Evolutionary conservation across 179 eudicot genomes (phyloP).

Genomic region (Silene vulgaris): DNA sequence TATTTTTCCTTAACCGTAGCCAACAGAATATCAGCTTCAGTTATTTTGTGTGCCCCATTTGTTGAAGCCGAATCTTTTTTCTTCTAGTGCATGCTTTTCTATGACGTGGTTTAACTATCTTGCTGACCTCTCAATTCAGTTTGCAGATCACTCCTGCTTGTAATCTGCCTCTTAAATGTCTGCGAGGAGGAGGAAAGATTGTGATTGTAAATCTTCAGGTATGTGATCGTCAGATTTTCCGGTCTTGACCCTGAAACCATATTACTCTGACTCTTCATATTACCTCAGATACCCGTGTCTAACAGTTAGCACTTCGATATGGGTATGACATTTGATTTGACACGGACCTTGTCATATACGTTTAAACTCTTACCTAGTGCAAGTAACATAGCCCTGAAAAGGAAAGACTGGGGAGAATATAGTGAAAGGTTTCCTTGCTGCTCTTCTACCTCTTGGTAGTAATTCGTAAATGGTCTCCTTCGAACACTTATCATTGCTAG

Average conservation of each 20-base stretch:
- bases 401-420: neutral
- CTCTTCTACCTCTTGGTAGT: neutral
- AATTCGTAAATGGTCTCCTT: neutral
- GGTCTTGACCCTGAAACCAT: neutral
- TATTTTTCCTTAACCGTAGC: neutral
- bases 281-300: neutral
- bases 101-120: neutral
- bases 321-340: neutral
- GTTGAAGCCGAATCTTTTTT: neutral
- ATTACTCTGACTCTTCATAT: neutral
- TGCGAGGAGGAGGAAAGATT: constrained; percentile 79
- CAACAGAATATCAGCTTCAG: neutral
- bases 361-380: too few relatives aligned
- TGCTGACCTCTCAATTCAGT: constrained; percentile 47
- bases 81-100: neutral
- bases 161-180: constrained; percentile 81
- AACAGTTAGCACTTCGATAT: neutral
- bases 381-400: neutral
- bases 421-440: neutral
- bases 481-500: neutral
- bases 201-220: constrained; percentile 99
- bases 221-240: constrained; percentile 11
- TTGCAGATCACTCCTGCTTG: constrained; percentile 99
- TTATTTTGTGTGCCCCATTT: neutral
- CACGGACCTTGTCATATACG: too few relatives aligned